A percentile compares a stretch with the other conserved stretches of the same genome.
Evolutionary conservation across 257 asterid species (phyloP).

Genomic region (Euphrasia confusa): DNA sequence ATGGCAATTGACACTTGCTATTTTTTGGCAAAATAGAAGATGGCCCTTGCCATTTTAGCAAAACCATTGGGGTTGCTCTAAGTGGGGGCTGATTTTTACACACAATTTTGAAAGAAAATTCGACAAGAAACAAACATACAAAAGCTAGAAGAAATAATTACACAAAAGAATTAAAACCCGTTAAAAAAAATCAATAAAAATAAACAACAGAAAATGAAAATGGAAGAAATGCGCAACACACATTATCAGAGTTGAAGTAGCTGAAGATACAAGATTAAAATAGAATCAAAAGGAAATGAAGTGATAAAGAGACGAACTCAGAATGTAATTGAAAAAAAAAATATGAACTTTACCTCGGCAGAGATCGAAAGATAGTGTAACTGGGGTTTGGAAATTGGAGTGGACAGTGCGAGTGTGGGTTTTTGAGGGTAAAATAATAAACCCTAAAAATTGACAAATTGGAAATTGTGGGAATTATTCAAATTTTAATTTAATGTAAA

Average conservation of each 20-base stretch:
- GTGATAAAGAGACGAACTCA: not conserved
- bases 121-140: slow-evolving; percentile 1
- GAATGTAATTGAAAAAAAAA: not conserved
- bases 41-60: no score
- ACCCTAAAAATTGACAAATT: slow-evolving; percentile 22
- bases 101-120: not conserved
- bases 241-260: not conserved
- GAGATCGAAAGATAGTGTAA: slow-evolving; percentile 11
- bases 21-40: no score
- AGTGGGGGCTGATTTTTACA: not conserved
- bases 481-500: not conserved
- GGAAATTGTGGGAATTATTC: not conserved
- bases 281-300: not conserved
- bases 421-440: slow-evolving; percentile 17
- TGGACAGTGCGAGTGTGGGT: not conserved
- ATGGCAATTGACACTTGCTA: no score
- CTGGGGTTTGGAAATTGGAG: slow-evolving; percentile 16
- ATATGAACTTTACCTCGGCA: slow-evolving; percentile 12
- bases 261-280: not conserved
- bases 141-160: not conserved
- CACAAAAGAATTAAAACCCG: not conserved
- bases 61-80: no score
- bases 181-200: slow-evolving; percentile 13
- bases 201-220: slow-evolving; percentile 1
- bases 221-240: slow-evolving; percentile 12